Conservation (phyloP, 1,284 basidiomycete genomes). For the Boletellus sp. region DNA sequence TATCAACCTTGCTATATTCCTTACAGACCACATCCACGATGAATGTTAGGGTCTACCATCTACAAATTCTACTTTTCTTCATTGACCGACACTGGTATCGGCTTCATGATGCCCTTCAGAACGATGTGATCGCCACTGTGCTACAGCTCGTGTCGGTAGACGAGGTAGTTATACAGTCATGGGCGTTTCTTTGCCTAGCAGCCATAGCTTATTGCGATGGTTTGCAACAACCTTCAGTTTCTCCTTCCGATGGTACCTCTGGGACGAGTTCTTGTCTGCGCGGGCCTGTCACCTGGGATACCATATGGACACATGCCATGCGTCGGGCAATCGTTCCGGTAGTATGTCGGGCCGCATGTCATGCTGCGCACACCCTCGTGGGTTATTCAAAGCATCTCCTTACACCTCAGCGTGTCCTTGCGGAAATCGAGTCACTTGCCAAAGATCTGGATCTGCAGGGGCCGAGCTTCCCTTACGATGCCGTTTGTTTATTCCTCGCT, state of each 20-base stretch:
- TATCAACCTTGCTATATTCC: slow-evolving; percentile 53
- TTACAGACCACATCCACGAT: slow-evolving; percentile 38
- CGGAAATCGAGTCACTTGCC: slow-evolving; percentile 72
- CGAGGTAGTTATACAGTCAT: slow-evolving; percentile 67
- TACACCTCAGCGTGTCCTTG: slow-evolving; percentile 51
- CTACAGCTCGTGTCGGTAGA: slow-evolving; percentile 61
- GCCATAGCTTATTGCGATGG: slow-evolving; percentile 57
- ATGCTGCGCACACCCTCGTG: slow-evolving; percentile 62
- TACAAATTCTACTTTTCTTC: slow-evolving; percentile 84
- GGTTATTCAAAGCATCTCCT: slow-evolving; percentile 43
- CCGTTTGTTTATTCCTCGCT: slow-evolving; percentile 78
- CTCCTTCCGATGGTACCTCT: slow-evolving; percentile 3
- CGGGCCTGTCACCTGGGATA: slow-evolving; percentile 55
- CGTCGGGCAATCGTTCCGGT: slow-evolving; percentile 64
- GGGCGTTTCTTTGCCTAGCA: slow-evolving; percentile 78
- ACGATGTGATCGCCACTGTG: slow-evolving; percentile 52
- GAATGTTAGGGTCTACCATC: slow-evolving; percentile 46
- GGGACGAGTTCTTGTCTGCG: slow-evolving; percentile 6
- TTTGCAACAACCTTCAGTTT: slow-evolving; percentile 5
- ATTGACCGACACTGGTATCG: slow-evolving; percentile 70
- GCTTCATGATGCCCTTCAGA: slow-evolving; percentile 55
- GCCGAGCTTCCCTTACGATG: slow-evolving; percentile 78
- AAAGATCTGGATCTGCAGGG: slow-evolving; percentile 86
- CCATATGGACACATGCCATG: slow-evolving; percentile 79
- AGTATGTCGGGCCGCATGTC: slow-evolving; percentile 78